Base-by-base conservation (phyloP, 2,329 filamentous ascomycete species). In the Bretziella fagacearum region DNA sequence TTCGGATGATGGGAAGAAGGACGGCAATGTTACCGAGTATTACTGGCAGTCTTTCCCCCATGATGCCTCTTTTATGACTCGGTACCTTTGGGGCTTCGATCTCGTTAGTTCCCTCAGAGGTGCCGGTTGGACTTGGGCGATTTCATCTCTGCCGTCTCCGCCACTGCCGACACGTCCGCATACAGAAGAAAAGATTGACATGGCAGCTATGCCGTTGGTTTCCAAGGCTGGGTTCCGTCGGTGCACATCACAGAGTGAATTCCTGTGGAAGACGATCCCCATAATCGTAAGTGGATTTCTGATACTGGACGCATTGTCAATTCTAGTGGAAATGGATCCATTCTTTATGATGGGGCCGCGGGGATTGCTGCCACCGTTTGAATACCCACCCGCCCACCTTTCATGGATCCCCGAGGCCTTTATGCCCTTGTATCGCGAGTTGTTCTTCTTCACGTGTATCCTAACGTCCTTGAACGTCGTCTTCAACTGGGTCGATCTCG, bases 301-400 rank as follows among this genome's bases (percentile, higher is more conserved):
- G 10, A 51, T 73, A 6, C 64, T 94, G 6, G 89, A 95, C 60
- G 49, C 76, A 5, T 60, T 84, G 45, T 69, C 77, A 1, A 52
- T 76, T 52, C 78, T 84, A 65, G 77, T 79, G 54, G 40, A 51
- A 39, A 71, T 74, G 46, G 89, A 96, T 55, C 78, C 81, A 0
- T 93, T 89, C 63, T 93, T 87, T 61, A 56, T 77, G 49, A 57
- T 73, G 20, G 70, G 74, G 1, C 62, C 63, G 2, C 57, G 63
- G 3, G 49, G 25, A 13, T 17, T 36, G 26, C 26, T 40, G 2
- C 20, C 45, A 5, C 49, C 49, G 6, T 44, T 47, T 7, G 40
- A 44, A 10, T 62, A 65, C 46, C 56, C 59, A 49, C 60, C 77
- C 50, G 45, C 64, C 57, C 54, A 70, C 60, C 56, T 71, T 49